Conservation (phyloP, 2,329 filamentous ascomycete genomes). For the Lachnellula arida region DNA sequence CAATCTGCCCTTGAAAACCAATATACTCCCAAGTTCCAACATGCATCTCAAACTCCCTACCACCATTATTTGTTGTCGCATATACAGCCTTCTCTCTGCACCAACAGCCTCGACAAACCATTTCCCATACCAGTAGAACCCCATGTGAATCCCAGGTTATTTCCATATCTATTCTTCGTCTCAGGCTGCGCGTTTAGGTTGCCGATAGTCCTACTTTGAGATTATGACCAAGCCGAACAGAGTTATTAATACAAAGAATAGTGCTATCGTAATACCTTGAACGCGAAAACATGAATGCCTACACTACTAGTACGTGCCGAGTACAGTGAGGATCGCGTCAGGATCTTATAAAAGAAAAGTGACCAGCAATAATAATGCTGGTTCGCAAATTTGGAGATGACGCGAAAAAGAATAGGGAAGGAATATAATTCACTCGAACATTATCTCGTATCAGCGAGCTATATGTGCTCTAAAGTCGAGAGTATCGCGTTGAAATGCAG, state of each 20-base stretch:
- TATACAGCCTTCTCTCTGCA: constrained; percentile 35
- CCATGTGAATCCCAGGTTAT: constrained; percentile 18
- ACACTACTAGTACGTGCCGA: not conserved
- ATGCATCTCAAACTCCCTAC: constrained; percentile 10
- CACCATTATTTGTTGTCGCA: constrained; percentile 47
- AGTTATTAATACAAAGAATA: constrained; percentile 7
- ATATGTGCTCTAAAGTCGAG: too few species aligned
- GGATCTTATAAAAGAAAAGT: too few species aligned
- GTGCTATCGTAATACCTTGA: constrained; percentile 14
- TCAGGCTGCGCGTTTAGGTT: constrained; percentile 31
- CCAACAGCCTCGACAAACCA: constrained; percentile 26
- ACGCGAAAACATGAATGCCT: constrained; percentile 8
- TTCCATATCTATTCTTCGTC: constrained; percentile 42
- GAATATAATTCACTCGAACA: too few species aligned
- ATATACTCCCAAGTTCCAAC: constrained; percentile 6
- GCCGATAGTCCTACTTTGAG: constrained; percentile 14
- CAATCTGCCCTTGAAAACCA: not conserved
- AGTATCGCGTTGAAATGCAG: too few species aligned
- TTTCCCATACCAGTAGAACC: constrained; percentile 16
- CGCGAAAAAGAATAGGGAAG: too few species aligned
- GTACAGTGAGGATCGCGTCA: too few species aligned
- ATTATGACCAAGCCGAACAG: not conserved
- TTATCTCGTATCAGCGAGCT: too few species aligned
- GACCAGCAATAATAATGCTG: too few species aligned
- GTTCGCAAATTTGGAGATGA: too few species aligned